Percentiles rank a stretch among this genome's conserved stretches.
Conservation (phyloP, 495 filamentous ascomycete genomes). For the Podospora tetraspora region DNA sequence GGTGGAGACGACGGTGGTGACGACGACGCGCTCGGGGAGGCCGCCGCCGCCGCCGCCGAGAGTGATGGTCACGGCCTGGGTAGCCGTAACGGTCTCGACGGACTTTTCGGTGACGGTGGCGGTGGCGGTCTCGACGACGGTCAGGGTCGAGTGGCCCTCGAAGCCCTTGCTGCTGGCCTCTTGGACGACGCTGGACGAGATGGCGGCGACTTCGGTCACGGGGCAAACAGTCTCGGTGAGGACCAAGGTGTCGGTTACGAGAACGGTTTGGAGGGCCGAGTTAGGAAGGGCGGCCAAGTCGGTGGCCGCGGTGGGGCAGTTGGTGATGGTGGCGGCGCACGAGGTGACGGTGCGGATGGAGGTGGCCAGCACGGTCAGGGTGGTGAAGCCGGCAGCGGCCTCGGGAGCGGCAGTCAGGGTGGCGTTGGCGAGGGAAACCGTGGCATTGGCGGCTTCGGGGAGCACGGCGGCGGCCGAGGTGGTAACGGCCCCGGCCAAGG, state of each 20-base stretch:
- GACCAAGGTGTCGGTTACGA: conserved; percentile 43
- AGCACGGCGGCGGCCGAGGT: conserved; percentile 20
- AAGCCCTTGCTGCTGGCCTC: conserved; percentile 10
- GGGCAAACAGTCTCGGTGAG: conserved; percentile 45
- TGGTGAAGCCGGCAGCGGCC: conserved; percentile 31
- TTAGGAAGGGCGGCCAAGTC: conserved; percentile 28
- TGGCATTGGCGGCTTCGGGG: conserved; percentile 13
- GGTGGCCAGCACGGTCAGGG: conserved; percentile 50
- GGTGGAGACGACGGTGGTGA: conserved; percentile 38
- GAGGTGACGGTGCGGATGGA: conserved; percentile 56
- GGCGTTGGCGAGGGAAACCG: background rate
- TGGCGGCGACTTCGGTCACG: conserved; percentile 35
- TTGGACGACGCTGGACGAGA: conserved; percentile 34
- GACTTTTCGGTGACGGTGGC: conserved; percentile 24
- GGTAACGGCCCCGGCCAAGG: conserved; percentile 10
- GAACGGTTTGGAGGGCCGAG: conserved; percentile 29
- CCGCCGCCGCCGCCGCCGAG: conserved; percentile 31
- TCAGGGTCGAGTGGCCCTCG: conserved; percentile 18
- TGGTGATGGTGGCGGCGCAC: conserved; percentile 56
- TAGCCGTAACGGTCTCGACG: conserved; percentile 20
- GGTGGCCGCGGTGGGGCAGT: conserved; percentile 52
- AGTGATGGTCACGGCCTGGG: conserved; percentile 36
- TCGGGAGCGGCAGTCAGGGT: conserved; percentile 1
- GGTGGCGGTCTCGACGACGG: conserved; percentile 20
- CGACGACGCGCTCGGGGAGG: conserved; percentile 25